A percentile compares a stretch with the other conserved stretches of the same genome.
These are phyloP conservation scores for Pseudonitzschia delicatissima DNA, from an alignment of 108 stramenopile species.

Conservation along the genomic window DNA sequence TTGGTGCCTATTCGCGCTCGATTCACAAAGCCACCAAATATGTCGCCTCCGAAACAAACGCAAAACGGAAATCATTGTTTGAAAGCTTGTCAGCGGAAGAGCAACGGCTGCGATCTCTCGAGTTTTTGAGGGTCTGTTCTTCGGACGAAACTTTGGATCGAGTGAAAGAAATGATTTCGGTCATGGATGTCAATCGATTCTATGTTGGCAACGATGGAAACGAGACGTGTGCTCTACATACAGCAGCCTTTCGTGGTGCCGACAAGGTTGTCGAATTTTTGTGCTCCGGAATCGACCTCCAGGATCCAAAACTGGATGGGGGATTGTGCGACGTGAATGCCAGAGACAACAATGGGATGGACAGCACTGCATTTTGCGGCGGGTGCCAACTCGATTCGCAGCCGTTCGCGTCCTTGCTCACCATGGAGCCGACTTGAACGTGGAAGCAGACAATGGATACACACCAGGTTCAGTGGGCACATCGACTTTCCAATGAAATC, in stretches of 20 bases:
- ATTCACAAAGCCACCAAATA: conserved; percentile 43
- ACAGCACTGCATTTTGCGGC: conserved; percentile 79
- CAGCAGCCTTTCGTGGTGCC: conserved; percentile 74
- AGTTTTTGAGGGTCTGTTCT: conserved; percentile 68
- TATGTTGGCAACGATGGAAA: conserved; percentile 64
- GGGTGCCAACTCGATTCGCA: conserved; percentile 54
- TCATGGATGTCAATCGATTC: conserved; percentile 71
- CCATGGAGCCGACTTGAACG: conserved; percentile 59
- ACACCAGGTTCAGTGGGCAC: conserved; percentile 77
- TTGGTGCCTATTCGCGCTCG: conserved; percentile 66
- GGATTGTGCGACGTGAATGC: conserved; percentile 64
- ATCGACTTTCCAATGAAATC: conserved; percentile 60
- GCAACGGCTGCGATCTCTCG: conserved; percentile 35
- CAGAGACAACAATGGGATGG: conserved; percentile 71
- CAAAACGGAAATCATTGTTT: conserved; percentile 48
- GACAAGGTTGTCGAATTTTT: conserved; percentile 57
- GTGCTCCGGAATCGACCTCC: conserved; percentile 55
- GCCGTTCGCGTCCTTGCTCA: conserved; percentile 46
- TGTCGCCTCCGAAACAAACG: conserved; percentile 40
- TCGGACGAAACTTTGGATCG: conserved; percentile 56
- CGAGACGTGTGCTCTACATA: conserved; percentile 77
- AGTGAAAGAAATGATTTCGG: conserved; percentile 60
- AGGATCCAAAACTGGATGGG: conserved; percentile 38
- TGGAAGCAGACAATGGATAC: conserved; percentile 82
- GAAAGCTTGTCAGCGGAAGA: conserved; percentile 39